These are phyloP conservation scores for Tilletia walkeri DNA, from an alignment of 1,284 basidiomycete species.

Conservation along the genomic window DNA sequence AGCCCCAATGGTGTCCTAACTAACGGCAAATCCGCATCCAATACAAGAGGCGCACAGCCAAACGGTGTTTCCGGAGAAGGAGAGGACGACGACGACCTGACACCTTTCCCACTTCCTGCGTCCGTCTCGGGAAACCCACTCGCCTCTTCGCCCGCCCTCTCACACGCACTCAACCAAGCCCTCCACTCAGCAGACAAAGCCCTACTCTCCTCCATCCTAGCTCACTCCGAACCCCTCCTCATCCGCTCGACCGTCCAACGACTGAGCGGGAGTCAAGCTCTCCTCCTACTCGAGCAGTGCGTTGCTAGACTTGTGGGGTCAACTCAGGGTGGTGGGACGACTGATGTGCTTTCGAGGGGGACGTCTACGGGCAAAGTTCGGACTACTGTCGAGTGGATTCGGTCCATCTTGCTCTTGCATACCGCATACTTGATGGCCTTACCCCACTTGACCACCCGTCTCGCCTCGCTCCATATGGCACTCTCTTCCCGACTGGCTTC, in stretches of 20 bases:
- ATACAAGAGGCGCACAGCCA: neutral
- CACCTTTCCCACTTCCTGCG: conserved; percentile 11
- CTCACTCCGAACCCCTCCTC: conserved; percentile 74
- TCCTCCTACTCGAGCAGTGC: conserved; percentile 82
- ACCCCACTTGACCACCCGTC: conserved; percentile 76
- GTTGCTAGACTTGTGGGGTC: conserved; percentile 75
- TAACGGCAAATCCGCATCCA: neutral
- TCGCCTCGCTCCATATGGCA: conserved; percentile 79
- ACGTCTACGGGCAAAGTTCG: conserved; percentile 7
- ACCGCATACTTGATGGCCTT: conserved; percentile 90
- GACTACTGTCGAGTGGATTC: conserved; percentile 78
- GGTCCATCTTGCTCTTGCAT: conserved; percentile 79
- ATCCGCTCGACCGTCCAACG: conserved; percentile 85
- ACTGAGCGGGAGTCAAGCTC: conserved; percentile 82
- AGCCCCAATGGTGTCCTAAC: neutral
- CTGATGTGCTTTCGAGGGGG: conserved; percentile 74
- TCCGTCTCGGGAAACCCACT: conserved; percentile 17
- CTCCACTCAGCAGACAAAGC: conserved; percentile 89
- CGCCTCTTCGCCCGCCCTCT: conserved; percentile 68
- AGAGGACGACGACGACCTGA: conserved; percentile 7
- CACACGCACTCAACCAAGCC: conserved; percentile 91
- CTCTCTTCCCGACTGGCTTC: conserved; percentile 76
- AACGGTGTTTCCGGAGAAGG: conserved; percentile 13
- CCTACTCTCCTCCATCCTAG: conserved; percentile 81
- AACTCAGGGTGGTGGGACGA: conserved; percentile 69